Evolutionary conservation across 1,284 basidiomycete species (phyloP).

Genomic region (Sanghuangporus baumii): DNA sequence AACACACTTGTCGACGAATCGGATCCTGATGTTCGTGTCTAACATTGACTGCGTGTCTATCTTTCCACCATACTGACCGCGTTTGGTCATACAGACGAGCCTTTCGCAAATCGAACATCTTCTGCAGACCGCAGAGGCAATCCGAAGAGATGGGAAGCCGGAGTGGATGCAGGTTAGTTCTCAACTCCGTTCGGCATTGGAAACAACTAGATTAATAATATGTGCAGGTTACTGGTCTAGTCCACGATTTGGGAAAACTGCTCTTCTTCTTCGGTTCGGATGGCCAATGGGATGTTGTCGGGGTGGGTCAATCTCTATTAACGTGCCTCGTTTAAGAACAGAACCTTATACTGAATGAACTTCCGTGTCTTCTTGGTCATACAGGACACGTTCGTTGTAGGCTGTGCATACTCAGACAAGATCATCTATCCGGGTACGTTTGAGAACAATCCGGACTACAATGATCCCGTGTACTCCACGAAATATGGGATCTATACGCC

Average conservation of each 20-base stretch:
- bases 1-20: slow-evolving; percentile 87
- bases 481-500: slow-evolving; percentile 81
- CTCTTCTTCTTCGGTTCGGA: slow-evolving; percentile 76
- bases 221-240: slow-evolving; percentile 65
- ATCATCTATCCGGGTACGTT: slow-evolving; percentile 88
- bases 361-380: not conserved
- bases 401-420: slow-evolving; percentile 79
- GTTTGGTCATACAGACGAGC: slow-evolving; percentile 44
- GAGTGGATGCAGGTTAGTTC: slow-evolving; percentile 77
- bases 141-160: slow-evolving; percentile 82
- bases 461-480: slow-evolving; percentile 71
- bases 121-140: slow-evolving; percentile 89
- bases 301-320: slow-evolving; percentile 40
- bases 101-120: slow-evolving; percentile 88
- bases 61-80: slow-evolving; percentile 25
- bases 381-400: slow-evolving; percentile 85
- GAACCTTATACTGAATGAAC: not conserved
- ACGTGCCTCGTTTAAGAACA: not conserved
- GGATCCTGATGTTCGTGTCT: slow-evolving; percentile 66
- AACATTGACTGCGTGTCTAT: not conserved
- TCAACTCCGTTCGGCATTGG: slow-evolving; percentile 33
- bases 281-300: slow-evolving; percentile 92
- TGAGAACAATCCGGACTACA: slow-evolving; percentile 68
- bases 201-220: slow-evolving; percentile 17
- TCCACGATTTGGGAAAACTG: slow-evolving; percentile 87